phyloP scores from a whole-genome alignment of 2,329 filamentous ascomycete species.

The Neocatenulostroma microsporum region DNA sequence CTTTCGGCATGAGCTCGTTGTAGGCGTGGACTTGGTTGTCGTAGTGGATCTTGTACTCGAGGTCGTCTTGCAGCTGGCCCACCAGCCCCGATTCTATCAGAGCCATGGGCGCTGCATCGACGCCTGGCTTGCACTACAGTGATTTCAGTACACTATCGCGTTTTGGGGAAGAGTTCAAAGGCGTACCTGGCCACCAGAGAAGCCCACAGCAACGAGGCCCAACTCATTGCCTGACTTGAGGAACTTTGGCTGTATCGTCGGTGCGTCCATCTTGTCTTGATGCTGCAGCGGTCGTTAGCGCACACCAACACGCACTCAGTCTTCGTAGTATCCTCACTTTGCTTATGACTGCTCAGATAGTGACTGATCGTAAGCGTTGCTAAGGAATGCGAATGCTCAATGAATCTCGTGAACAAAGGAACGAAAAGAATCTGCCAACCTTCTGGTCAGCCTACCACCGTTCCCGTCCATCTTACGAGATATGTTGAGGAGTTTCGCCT shows the following conservation, averaged over 20 bases:
- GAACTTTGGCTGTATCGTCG: slow-evolving; percentile 62
- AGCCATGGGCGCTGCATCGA: slow-evolving; percentile 82
- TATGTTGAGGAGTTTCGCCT: no score
- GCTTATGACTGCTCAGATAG: background rate
- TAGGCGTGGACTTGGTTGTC: slow-evolving; percentile 78
- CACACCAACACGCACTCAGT: no score
- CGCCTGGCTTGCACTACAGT: slow-evolving; percentile 72
- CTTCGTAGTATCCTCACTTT: no score
- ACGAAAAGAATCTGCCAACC: background rate
- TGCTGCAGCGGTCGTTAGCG: no score
- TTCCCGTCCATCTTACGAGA: slow-evolving; percentile 4
- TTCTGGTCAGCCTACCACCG: slow-evolving; percentile 1
- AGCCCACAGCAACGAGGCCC: slow-evolving; percentile 88
- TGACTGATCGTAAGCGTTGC: background rate
- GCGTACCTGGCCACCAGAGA: slow-evolving; percentile 85
- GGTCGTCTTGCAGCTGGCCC: slow-evolving; percentile 70
- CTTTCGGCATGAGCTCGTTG: slow-evolving; percentile 60
- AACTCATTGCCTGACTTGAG: slow-evolving; percentile 71
- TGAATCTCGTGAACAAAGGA: slow-evolving; percentile 6
- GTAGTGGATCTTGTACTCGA: slow-evolving; percentile 81
- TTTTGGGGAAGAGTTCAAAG: background rate
- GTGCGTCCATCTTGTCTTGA: slow-evolving; percentile 38
- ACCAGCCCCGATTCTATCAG: slow-evolving; percentile 85
- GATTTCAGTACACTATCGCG: slow-evolving; percentile 8
- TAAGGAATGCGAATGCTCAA: slow-evolving; percentile 2